These are phyloP conservation scores for Musa beccarii DNA, from an alignment of 176 grass and related monocot genomes.

Conservation along the genomic window DNA sequence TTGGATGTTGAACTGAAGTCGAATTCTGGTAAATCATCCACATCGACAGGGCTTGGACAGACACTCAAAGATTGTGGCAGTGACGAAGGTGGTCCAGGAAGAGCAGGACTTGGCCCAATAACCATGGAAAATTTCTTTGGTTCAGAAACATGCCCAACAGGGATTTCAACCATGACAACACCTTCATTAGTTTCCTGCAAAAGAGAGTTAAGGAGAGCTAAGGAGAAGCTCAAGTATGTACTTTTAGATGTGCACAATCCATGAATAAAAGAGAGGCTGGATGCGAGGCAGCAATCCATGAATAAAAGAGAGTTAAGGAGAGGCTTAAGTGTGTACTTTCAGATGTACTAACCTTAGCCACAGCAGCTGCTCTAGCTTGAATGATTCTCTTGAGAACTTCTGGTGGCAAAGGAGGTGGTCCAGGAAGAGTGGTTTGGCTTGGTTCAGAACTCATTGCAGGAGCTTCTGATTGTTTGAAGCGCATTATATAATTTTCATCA, in stretches of 20 bases:
- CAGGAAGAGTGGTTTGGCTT: slow-evolving; percentile 4
- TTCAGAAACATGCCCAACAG: neutral
- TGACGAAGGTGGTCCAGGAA: neutral
- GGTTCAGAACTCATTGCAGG: neutral
- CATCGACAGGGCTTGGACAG: neutral
- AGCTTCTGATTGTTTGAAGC: neutral
- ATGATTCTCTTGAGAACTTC: slow-evolving; percentile 8
- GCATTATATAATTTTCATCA: neutral
- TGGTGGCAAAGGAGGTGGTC: slow-evolving; percentile 11
- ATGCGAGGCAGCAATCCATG: no score
- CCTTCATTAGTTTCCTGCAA: slow-evolving; percentile 12
- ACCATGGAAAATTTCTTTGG: neutral
- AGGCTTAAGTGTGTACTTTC: neutral
- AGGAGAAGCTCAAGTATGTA: neutral
- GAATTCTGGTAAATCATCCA: slow-evolving; percentile 23
- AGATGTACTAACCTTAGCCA: neutral
- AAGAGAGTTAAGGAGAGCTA: neutral
- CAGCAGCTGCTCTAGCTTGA: neutral
- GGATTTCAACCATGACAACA: neutral
- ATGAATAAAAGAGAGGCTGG: no score
- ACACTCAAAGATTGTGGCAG: neutral
- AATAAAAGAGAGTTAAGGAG: neutral
- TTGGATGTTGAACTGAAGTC: slow-evolving; percentile 17
- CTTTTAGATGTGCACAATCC: neutral
- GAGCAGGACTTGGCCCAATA: neutral